Evolutionary conservation across 1,284 basidiomycete species (phyloP), one percentile per base, ranked within the genome.

Genomic region (Limonomyces culmigenus): DNA sequence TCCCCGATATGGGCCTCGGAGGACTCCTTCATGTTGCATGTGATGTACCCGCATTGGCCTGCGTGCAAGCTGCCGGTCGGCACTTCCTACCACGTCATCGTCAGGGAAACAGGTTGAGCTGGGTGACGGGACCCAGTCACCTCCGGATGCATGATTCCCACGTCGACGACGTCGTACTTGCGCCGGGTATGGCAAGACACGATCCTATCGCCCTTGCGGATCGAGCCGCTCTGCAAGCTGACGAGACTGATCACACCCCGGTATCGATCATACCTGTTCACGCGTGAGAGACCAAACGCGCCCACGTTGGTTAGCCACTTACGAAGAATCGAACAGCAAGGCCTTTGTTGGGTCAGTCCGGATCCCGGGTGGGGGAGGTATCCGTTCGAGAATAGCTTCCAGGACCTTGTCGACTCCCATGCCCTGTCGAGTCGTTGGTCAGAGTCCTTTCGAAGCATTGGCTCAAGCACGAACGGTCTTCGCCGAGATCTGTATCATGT

Each of bases 11-110:
- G 78, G 17, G 87, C 23, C 64, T 98, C 93, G n/a, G 78, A 75
- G 12, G 87, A 87, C 48, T 97, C 84, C 55, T 97, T 98, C 93
- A 98, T 98, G 50, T 89, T 96, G 55, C 91, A 96, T 2, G 87
- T 70, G 38, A 83, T 71, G 51, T 74, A 91, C 19, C 91, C 91
- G 13, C 96, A 92, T 60, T 96, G 92, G 3, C 91, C 91, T 34
- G 86, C 76, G 35, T 70, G 66, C 36, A 97, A 58, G 33, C 69
- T 66, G 6, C 62, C 61, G 0, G 78, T 81, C 5, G 76, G 65
- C 14, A 8, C 23, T 27, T 27, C 23, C 23, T 27, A 27, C n/a
- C 23, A 27, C 8, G 8, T 8, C 8, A 27, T 8, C 8, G n/a
- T 8, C 8, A 8, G 8, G n/a, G 8, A 8, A n/a, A 8, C 8